Evolutionary conservation across 352 stramenopile species (phyloP), one percentile per base, ranked within the genome.

Genomic region (Pythium sukuiense): DNA sequence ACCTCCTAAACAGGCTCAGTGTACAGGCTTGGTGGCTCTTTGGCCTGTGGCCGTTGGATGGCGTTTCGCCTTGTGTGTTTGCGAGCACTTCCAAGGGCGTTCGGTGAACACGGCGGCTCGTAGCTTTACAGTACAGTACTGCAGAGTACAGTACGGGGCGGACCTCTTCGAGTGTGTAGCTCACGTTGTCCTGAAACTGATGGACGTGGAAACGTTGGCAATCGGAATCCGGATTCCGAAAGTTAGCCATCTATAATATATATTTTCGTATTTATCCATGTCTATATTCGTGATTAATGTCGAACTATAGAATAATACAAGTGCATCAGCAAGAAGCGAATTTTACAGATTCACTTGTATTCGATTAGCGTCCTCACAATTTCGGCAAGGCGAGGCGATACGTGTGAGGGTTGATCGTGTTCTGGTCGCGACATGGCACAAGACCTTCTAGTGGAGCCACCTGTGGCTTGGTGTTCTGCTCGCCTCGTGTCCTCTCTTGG

Each of bases 371-470:
- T 8, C 20, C 20, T 48, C 39, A 48, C 14, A 48, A 24, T 0
- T 48, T 13, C 14, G 39, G 39, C 39, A 48, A 3, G 0, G 46
- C 46, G 46, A 32, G 46, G 46, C 46, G 46, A 18, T 69, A 71
- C 30, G 55, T 27, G 53, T 74, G 55, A 1, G 50, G 60, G 29
- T 78, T 78, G 20, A 70, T 3, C 20, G 68, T 1, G 49, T 76
- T 78, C 30, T 72, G 61, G 26, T 72, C 69, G 20, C 61, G 39
- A 24, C 69, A 74, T 14, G 52, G 37, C n/a, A 74, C 39, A 3
- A 74, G 20, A 1, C 69, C 60, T 20, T 59, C 46, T 2, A 74
- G 49, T 24, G 54, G 35, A 35, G 13, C 46, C 16, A 16, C 16
- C 7, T n/a, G 49, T 26, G 5, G 49, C 29, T 13, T n/a, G 5